Conservation (phyloP, 768 basidiomycete species). For the Mycena metata region DNA sequence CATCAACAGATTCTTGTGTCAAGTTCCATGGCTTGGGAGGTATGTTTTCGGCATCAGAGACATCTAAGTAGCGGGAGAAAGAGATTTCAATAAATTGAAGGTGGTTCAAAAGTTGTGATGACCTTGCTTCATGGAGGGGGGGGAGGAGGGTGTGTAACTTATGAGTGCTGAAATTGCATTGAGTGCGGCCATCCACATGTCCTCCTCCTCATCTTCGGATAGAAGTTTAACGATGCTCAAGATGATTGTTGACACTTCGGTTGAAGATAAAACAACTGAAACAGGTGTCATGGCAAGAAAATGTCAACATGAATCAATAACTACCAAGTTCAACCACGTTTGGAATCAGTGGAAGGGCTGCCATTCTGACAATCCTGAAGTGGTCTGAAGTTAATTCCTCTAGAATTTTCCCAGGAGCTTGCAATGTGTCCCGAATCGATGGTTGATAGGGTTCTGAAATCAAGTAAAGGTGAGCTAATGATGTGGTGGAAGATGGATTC, state of each 20-base stretch:
- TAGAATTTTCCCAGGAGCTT: too few relatives aligned
- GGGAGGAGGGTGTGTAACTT: too few relatives aligned
- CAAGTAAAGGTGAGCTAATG: too few relatives aligned
- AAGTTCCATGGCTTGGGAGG: background rate
- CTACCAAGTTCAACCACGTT: conserved; percentile 13
- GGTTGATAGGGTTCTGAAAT: background rate
- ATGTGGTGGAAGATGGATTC: background rate
- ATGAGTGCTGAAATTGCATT: background rate
- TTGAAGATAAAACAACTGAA: too few relatives aligned
- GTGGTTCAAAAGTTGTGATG: background rate
- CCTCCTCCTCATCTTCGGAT: background rate
- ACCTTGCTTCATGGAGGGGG: conserved; percentile 7
- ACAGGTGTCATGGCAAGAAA: background rate
- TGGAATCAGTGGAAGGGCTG: conserved; percentile 5
- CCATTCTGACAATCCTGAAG: conserved; percentile 4
- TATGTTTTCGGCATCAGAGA: background rate
- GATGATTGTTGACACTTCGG: too few relatives aligned
- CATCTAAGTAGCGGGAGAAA: background rate
- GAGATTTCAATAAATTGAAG: background rate
- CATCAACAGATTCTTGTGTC: background rate
- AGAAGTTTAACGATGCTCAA: background rate
- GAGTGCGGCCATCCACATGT: conserved; percentile 14
- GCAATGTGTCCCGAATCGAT: conserved; percentile 3
- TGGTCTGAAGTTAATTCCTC: background rate
- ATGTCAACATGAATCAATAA: background rate